Evolutionary conservation across 2,329 filamentous ascomycete species (phyloP), one percentile per base, ranked within the genome.

Genomic region (Tothia fuscella): DNA sequence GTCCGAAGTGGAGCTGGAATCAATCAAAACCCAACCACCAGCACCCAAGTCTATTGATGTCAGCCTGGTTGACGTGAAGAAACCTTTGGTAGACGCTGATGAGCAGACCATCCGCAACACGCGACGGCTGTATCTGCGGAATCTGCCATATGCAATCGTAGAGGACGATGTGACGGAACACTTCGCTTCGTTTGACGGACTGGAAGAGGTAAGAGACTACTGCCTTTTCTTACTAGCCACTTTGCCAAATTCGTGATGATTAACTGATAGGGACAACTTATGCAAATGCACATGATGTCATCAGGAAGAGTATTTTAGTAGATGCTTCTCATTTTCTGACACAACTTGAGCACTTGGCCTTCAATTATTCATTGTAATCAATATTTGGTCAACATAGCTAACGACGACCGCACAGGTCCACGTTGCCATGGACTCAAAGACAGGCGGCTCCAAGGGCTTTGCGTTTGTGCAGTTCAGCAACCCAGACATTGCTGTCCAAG

Each of bases 231-330:
- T 45, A 24, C 39, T 21, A 44, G n/a, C 13, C 39, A 41, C 29
- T 42, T 47, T 46, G 51, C 38, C 47, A 34, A 44, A 33, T 39
- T 41, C 24, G 28, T 89, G 91, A 96, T 96, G 89, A 96, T 85
- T 68, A n/a, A 76, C 82, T 78, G 91, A 96, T 96, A 96, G 91
- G 91, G 91, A 96, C 91, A 96, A 78, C 89, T 87, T 83, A 95
- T 89, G 82, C 82, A 55, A 71, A 57, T 67, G 85, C 83, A 86
- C 71, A 70, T 96, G 88, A 93, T 88, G 83, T 77, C 71, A 86
- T 55, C 77, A 79, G 81, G 80, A 80, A 87, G 80, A 85, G 75
- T 82, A 91, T 94, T 93, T 94, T 98, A 95, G 91, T 98, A 98
- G 89, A 96, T 94, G 84, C 85, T 82, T 88, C 79, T 86, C 81